These are phyloP conservation scores for Debaryomycetaceae sp. DNA, from an alignment of 1,139 yeast species.

Conservation along the genomic window DNA sequence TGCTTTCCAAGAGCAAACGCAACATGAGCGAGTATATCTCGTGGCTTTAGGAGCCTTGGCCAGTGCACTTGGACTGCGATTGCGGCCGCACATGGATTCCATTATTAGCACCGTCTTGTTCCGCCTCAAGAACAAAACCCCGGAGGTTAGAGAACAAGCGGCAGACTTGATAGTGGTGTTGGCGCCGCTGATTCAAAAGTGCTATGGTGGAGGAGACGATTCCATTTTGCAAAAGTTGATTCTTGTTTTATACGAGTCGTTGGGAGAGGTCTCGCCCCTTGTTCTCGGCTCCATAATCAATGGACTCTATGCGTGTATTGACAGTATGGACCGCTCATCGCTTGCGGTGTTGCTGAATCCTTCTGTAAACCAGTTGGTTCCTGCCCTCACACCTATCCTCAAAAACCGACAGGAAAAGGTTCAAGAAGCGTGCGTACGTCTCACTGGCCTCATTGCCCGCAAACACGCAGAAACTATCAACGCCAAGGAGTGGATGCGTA, in stretches of 20 bases:
- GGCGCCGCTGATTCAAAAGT: slow-evolving; percentile 56
- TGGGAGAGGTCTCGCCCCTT: slow-evolving; percentile 93
- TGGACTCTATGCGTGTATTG: slow-evolving; percentile 46
- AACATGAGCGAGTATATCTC: slow-evolving; percentile 42
- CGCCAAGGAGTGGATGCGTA: slow-evolving; percentile 97
- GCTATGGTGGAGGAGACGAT: slow-evolving; percentile 36
- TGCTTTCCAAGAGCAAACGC: slow-evolving; percentile 73
- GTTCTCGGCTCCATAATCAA: slow-evolving; percentile 78
- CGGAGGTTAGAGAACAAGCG: slow-evolving; percentile 75
- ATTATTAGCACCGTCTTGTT: slow-evolving; percentile 67
- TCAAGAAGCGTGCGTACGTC: slow-evolving; percentile 70
- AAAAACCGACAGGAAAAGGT: slow-evolving; percentile 87
- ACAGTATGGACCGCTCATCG: slow-evolving; percentile 28
- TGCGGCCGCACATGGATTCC: slow-evolving; percentile 65
- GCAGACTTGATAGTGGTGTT: slow-evolving; percentile 65
- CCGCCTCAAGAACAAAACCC: slow-evolving; percentile 60
- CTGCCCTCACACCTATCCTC: slow-evolving; percentile 84
- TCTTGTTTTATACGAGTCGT: slow-evolving; percentile 73
- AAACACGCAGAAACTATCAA: slow-evolving; percentile 79
- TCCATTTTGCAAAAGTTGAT: slow-evolving; percentile 58
- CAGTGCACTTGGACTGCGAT: slow-evolving; percentile 55
- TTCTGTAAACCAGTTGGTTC: slow-evolving; percentile 71
- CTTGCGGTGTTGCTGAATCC: slow-evolving; percentile 59
- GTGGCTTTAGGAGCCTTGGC: slow-evolving; percentile 59
- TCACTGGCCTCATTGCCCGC: slow-evolving; percentile 77